Evolutionary conservation across 768 basidiomycete species (phyloP).

Genomic region (Pulveroboletus sp.): DNA sequence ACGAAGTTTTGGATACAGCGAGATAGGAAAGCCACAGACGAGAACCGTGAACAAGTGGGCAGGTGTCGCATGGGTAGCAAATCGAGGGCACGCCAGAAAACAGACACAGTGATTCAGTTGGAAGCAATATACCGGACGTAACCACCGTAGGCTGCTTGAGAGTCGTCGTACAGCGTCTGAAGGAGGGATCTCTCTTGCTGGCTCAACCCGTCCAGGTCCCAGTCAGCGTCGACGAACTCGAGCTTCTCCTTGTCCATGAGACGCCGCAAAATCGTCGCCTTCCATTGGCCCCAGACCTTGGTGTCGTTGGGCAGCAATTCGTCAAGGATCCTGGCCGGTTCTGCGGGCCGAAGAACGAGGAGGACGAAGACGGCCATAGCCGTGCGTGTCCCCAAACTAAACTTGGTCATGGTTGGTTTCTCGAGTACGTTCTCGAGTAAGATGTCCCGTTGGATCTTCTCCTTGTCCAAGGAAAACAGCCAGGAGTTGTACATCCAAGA

Average conservation of each 20-base stretch:
- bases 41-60: no score
- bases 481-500: constrained; percentile 25
- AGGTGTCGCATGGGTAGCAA: no score
- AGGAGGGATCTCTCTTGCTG: constrained; percentile 19
- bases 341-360: constrained; percentile 8
- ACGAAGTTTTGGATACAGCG: no score
- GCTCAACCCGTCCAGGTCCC: constrained; percentile 18
- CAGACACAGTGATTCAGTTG: not conserved
- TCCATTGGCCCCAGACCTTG: constrained; percentile 20
- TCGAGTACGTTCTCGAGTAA: constrained; percentile 11
- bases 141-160: constrained; percentile 26
- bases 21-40: no score
- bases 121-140: constrained; percentile 10
- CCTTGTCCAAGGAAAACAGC: constrained; percentile 32
- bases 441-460: constrained; percentile 12
- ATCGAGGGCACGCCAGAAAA: no score
- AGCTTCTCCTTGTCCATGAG: constrained; percentile 17
- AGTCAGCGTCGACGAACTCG: constrained; percentile 19
- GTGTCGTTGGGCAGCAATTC: constrained; percentile 21
- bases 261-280: constrained; percentile 6
- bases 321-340: constrained; percentile 10
- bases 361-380: constrained; percentile 15
- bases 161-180: constrained; percentile 21
- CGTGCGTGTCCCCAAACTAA: constrained; percentile 15
- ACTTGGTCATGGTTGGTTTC: constrained; percentile 14